These are phyloP conservation scores for Citrus trifoliata DNA, from an alignment of 345 rosid genomes.

Conservation along the genomic window DNA sequence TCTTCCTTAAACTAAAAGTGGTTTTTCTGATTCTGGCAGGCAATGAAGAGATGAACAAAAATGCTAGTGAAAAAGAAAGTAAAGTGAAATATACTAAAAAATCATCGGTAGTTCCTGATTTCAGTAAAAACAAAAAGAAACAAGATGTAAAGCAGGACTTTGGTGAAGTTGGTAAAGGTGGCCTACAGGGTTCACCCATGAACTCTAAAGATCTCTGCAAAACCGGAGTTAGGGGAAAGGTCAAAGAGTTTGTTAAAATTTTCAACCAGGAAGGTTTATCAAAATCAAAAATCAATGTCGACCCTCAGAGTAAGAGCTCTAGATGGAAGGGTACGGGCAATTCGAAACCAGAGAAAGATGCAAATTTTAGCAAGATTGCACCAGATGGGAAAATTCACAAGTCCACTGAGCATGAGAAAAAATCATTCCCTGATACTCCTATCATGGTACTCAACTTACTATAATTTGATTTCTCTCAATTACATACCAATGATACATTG, in stretches of 20 bases:
- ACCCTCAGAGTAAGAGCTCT: conserved; percentile 38
- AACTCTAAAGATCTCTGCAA: conserved; percentile 31
- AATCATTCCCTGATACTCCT: conserved; percentile 20
- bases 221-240: conserved; percentile 51
- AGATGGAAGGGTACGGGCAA: conserved; percentile 34
- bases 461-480: not conserved
- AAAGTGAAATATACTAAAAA: conserved; percentile 28
- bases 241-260: conserved; percentile 72
- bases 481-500: conserved; percentile 1
- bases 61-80: conserved; percentile 33
- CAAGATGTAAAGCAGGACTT: conserved; percentile 27
- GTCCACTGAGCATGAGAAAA: conserved; percentile 16
- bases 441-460: conserved; percentile 24
- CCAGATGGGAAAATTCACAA: conserved; percentile 23
- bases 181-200: conserved; percentile 25
- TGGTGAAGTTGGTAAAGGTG: conserved; percentile 27
- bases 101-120: conserved; percentile 24
- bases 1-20: not conserved
- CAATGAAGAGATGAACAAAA: conserved; percentile 18
- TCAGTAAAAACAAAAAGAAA: conserved; percentile 35
- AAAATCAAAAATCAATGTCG: conserved; percentile 23
- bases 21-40: conserved; percentile 31
- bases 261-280: conserved; percentile 60
- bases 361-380: conserved; percentile 18
- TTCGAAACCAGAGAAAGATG: conserved; percentile 19